These are phyloP conservation scores for Hibiscus trionum DNA, from an alignment of 345 rosid species.

Conservation along the genomic window DNA sequence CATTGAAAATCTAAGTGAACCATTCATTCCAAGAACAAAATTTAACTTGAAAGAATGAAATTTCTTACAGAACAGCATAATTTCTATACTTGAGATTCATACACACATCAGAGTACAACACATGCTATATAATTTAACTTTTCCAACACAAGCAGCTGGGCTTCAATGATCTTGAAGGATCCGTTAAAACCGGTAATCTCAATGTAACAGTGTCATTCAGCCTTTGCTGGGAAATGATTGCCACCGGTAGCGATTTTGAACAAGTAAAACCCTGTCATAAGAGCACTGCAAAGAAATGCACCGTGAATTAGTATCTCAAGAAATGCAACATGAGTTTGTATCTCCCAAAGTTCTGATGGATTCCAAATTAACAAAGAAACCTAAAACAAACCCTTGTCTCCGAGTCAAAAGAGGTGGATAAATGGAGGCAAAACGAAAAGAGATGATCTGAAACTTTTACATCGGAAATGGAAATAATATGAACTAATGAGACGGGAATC, in stretches of 20 bases:
- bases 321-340: neutral
- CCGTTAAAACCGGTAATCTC: neutral
- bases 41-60: neutral
- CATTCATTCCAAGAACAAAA: neutral
- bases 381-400: neutral
- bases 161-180: neutral
- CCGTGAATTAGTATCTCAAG: constrained; percentile 2
- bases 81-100: neutral
- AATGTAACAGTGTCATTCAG: constrained; percentile 38
- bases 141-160: neutral
- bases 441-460: neutral
- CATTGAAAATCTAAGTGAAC: neutral
- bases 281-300: constrained; percentile 52
- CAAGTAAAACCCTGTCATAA: constrained; percentile 77
- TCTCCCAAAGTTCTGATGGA: constrained; percentile 7
- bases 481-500: neutral
- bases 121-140: neutral
- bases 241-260: constrained; percentile 83
- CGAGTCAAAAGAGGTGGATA: neutral
- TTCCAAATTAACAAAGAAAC: neutral
- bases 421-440: neutral
- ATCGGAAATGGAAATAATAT: neutral
- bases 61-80: neutral
- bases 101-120: neutral
- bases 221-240: constrained; percentile 68